Evolutionary conservation across 495 filamentous ascomycete species (phyloP).

Genomic region (Aspergillus heteromorphus): DNA sequence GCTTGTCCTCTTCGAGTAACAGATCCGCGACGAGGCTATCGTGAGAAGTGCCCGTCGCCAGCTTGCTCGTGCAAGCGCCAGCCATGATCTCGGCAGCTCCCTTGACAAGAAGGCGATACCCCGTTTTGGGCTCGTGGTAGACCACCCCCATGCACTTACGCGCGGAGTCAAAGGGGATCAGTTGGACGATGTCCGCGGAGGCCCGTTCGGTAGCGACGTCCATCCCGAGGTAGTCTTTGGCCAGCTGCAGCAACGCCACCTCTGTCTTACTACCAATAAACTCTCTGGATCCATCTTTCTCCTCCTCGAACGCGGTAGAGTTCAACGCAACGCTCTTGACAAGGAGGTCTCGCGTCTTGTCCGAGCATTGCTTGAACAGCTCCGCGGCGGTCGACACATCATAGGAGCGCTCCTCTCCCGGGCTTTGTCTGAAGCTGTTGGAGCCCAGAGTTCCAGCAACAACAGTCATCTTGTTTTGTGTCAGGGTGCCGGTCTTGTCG

Average conservation of each 20-base stretch:
- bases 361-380: constrained; percentile 34
- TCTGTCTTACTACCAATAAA: constrained; percentile 71
- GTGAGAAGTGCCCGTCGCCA: constrained; percentile 18
- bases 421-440: constrained; percentile 45
- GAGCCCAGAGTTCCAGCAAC: constrained; percentile 57
- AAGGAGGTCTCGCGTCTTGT: constrained; percentile 42
- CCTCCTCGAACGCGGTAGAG: constrained; percentile 62
- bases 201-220: constrained; percentile 55
- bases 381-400: constrained; percentile 21
- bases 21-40: constrained; percentile 33
- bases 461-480: constrained; percentile 68
- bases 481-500: constrained; percentile 68
- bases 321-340: constrained; percentile 60
- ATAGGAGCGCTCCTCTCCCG: constrained; percentile 18
- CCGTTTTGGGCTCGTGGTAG: constrained; percentile 48
- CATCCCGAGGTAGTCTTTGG: constrained; percentile 57
- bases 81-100: constrained; percentile 65
- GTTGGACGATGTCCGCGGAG: constrained; percentile 53
- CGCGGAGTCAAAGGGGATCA: constrained; percentile 63
- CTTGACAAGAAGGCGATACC: constrained; percentile 62
- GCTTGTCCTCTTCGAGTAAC: constrained; percentile 26
- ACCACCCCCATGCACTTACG: constrained; percentile 67
- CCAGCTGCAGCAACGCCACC: constrained; percentile 60
- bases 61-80: constrained; percentile 39
- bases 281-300: constrained; percentile 47